A percentile compares a stretch with the other conserved stretches of the same genome.
Evolutionary conservation across 805 yeast genomes (phyloP).

Genomic region (Wickerhamiella vanderwaltii): DNA sequence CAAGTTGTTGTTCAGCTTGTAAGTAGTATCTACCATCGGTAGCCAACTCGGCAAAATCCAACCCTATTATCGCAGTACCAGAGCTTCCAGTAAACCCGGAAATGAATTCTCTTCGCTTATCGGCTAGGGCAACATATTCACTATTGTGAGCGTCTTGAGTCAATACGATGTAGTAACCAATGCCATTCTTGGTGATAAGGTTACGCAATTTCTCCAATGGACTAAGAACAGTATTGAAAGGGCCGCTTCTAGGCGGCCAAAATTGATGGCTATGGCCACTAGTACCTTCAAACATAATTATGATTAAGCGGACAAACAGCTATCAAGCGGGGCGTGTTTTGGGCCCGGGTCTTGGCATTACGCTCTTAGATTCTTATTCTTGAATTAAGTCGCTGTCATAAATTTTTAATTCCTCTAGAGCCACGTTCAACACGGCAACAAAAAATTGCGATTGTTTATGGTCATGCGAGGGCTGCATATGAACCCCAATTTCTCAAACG

Average conservation of each 20-base stretch:
- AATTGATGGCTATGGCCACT: conserved; percentile 8
- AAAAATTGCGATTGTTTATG: no score
- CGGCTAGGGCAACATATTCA: conserved; percentile 74
- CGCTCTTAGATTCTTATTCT: no score
- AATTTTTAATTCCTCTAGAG: no score
- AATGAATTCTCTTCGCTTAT: conserved; percentile 70
- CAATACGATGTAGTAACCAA: conserved; percentile 68
- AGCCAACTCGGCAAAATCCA: conserved; percentile 59
- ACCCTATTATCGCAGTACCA: conserved; percentile 74
- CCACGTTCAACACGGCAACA: no score
- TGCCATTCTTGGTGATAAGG: conserved; percentile 47
- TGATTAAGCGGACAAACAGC: no score
- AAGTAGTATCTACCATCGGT: conserved; percentile 93
- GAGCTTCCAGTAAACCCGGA: conserved; percentile 87
- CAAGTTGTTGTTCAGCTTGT: conserved; percentile 80
- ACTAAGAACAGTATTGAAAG: conserved; percentile 14
- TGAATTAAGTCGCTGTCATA: no score
- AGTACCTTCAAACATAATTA: conserved; percentile 10
- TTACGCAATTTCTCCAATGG: conserved; percentile 51
- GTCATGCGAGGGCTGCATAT: no score
- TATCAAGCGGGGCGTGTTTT: no score
- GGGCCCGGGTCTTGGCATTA: no score
- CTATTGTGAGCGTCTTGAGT: conserved; percentile 91
- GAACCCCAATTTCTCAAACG: no score
- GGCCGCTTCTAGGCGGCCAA: conserved; percentile 11